Percentiles rank a stretch among this genome's conserved stretches.
These are phyloP conservation scores for Ballota nigra DNA, from an alignment of 257 asterid species.

Conservation along the genomic window DNA sequence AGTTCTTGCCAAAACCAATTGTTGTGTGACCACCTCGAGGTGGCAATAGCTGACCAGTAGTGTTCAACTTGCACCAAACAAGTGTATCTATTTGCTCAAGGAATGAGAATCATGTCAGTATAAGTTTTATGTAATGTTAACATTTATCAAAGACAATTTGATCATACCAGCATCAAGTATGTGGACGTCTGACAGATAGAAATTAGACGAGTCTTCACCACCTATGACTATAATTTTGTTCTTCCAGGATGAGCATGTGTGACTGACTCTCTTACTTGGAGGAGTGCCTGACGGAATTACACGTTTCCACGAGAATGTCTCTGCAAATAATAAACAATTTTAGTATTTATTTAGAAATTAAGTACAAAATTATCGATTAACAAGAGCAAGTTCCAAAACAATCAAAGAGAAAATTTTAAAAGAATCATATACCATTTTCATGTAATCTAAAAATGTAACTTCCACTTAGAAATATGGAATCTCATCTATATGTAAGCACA, in stretches of 20 bases:
- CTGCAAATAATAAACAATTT: slow-evolving; percentile 36
- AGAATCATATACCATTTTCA: background rate
- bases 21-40: slow-evolving; percentile 99
- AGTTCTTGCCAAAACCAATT: slow-evolving; percentile 64
- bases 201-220: slow-evolving; percentile 81
- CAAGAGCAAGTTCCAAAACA: slow-evolving; percentile 16
- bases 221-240: slow-evolving; percentile 90
- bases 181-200: slow-evolving; percentile 90
- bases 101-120: slow-evolving; percentile 25
- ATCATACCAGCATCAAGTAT: slow-evolving; percentile 89
- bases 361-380: background rate
- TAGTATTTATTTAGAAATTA: background rate
- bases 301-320: slow-evolving; percentile 79
- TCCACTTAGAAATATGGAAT: background rate
- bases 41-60: slow-evolving; percentile 80
- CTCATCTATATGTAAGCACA: background rate
- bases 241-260: slow-evolving; percentile 92
- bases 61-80: slow-evolving; percentile 88
- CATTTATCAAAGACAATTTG: slow-evolving; percentile 11
- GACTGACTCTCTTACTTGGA: slow-evolving; percentile 91
- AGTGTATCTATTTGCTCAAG: slow-evolving; percentile 62
- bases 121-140: slow-evolving; percentile 10
- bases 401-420: background rate
- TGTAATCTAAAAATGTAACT: background rate
- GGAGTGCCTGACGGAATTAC: slow-evolving; percentile 90